phyloP scores from a whole-genome alignment of 2,329 filamentous ascomycete genomes.

The Orbilia oligospora region DNA sequence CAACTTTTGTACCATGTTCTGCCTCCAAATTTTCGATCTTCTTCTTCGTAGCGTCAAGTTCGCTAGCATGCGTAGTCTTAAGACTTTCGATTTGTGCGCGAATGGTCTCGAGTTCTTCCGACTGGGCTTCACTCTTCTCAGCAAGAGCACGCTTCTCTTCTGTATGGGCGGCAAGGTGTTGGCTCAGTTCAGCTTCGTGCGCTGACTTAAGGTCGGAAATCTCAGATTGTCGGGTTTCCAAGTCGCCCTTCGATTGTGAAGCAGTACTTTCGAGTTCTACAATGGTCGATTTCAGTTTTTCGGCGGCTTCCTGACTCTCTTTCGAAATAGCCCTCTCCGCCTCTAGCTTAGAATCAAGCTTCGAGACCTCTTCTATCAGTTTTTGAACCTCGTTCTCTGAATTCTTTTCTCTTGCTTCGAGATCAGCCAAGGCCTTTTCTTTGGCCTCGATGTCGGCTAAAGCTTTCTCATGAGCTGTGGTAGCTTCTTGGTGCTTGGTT shows the following conservation, averaged over 20 bases:
- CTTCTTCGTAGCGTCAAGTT: slow-evolving; percentile 24
- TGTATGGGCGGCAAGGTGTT: slow-evolving; percentile 45
- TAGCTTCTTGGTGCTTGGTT: slow-evolving; percentile 23
- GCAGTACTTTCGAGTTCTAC: slow-evolving; percentile 45
- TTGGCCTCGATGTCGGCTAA: slow-evolving; percentile 18
- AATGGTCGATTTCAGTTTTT: slow-evolving; percentile 40
- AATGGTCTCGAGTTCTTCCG: slow-evolving; percentile 37
- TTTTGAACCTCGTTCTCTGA: slow-evolving; percentile 35
- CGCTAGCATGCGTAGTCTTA: slow-evolving; percentile 33
- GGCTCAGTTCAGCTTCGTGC: slow-evolving; percentile 44
- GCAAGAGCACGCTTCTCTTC: slow-evolving; percentile 54
- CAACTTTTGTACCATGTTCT: slow-evolving; percentile 34
- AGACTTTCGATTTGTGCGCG: slow-evolving; percentile 39
- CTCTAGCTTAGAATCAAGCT: slow-evolving; percentile 37
- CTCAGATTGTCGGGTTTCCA: slow-evolving; percentile 48
- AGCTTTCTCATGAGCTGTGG: slow-evolving; percentile 15
- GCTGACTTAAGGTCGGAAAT: slow-evolving; percentile 43
- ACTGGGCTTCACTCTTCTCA: slow-evolving; percentile 41
- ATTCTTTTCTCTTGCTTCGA: slow-evolving; percentile 26
- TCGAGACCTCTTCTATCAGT: slow-evolving; percentile 44
- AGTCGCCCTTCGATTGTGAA: slow-evolving; percentile 54
- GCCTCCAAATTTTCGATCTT: slow-evolving; percentile 38
- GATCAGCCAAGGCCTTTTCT: slow-evolving; percentile 21
- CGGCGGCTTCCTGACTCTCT: slow-evolving; percentile 29
- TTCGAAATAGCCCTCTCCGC: slow-evolving; percentile 48